Conservation (phyloP, 106 monocot species). For the Dioscorea zingiberensis region DNA sequence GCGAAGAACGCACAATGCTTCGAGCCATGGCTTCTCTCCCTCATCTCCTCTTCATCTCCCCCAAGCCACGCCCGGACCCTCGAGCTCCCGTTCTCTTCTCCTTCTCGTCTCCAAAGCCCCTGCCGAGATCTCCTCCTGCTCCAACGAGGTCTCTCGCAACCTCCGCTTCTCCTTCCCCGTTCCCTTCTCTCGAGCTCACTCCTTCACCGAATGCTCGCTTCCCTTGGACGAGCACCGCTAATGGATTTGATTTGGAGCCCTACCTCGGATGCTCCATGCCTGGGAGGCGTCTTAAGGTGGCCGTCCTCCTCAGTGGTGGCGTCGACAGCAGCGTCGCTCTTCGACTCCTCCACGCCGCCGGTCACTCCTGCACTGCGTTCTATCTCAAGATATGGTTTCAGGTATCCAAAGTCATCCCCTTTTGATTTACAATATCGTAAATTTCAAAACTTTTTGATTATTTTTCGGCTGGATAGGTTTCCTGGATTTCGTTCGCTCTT, state of each 20-base stretch:
- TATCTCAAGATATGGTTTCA: conserved; percentile 99
- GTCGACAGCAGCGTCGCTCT: conserved; percentile 97
- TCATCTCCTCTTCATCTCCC: conserved; percentile 2
- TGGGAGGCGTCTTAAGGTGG: conserved; percentile 52
- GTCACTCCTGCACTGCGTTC: conserved; percentile 88
- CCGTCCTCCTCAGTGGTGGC: conserved; percentile 91
- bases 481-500: too few relatives aligned
- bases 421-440: not conserved
- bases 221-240: too few relatives aligned
- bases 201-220: not conserved
- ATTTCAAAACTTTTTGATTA: too few relatives aligned
- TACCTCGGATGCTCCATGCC: conserved; percentile 74
- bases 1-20: conserved; percentile 1
- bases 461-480: too few relatives aligned
- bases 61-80: conserved; percentile 1
- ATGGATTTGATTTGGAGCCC: conserved; percentile 29
- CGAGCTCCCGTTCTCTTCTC: not conserved
- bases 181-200: not conserved
- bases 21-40: conserved; percentile 21
- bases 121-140: not conserved
- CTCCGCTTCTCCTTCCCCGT: not conserved
- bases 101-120: not conserved
- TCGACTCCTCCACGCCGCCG: conserved; percentile 89
- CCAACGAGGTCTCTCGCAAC: not conserved
- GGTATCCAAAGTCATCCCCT: conserved; percentile 25